Evolutionary conservation across 2,329 filamentous ascomycete genomes (phyloP), one percentile per base, ranked within the genome.

Genomic region (Diaporthe destruens): DNA sequence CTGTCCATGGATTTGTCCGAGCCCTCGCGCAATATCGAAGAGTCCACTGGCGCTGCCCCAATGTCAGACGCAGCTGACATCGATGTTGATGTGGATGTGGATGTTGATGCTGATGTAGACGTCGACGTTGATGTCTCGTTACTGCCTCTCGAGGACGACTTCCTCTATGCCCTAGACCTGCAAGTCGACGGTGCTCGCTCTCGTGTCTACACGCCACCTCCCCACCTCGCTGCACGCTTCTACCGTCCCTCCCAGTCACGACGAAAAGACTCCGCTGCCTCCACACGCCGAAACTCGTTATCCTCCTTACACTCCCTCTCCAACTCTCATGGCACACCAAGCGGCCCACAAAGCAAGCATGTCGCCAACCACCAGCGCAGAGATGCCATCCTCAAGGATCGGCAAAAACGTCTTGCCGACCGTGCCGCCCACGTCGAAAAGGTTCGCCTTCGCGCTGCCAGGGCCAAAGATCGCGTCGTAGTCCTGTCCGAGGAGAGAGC

Each of bases 351-450:
- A 82, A 94, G 91, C 85, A 93, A 93, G 80, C 88, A 94, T 81
- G 86, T 95, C 71, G 93, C 93, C 71, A 93, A 95, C 80, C 93
- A 95, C 79, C 86, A 95, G 71, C 93, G 94, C 55, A 91, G 94
- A 69, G 91, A 93, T 63, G 94, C 92, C 20, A 95, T 96, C 72
- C 88, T 96, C 74, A 93, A 95, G 81, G 92, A 92, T 76, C 91
- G 94, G 74, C 94, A 94, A 80, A 93, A 93, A 18, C 89, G 93
- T 25, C 87, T 96, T 23, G 93, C 94, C 70, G 93, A 95, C 80
- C 87, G 93, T 71, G 94, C 94, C 36, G 92, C 92, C 9, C 93
- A 96, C 81, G 94, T 92, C 29, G 94, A 96, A 81, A 94, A 95
- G 80, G 94, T 96, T 20, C 91, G 94, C 67, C 83, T 94, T 74